phyloP scores from a whole-genome alignment of 345 rosid genomes.

The Stellera chamaejasme region DNA sequence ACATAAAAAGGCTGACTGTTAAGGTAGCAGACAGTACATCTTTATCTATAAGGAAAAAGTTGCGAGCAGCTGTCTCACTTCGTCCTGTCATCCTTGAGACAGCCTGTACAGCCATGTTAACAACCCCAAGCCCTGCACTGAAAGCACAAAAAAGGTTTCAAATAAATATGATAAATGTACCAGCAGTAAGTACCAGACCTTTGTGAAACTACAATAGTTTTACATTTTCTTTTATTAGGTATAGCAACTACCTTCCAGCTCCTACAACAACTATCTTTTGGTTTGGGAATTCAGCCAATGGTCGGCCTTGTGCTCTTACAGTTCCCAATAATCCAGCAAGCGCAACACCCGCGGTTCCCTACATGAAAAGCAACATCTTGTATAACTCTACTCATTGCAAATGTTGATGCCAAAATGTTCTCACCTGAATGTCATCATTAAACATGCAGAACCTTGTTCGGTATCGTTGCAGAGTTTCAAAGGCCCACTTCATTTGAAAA shows the following conservation, averaged over 20 bases:
- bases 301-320: slow-evolving; percentile 89
- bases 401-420: slow-evolving; percentile 1
- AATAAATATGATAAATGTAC: slow-evolving; percentile 7
- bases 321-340: slow-evolving; percentile 92
- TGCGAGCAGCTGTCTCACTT: slow-evolving; percentile 36
- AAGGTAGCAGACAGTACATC: slow-evolving; percentile 44
- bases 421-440: slow-evolving; percentile 96
- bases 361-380: slow-evolving; percentile 15
- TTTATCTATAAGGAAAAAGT: slow-evolving; percentile 79
- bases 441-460: slow-evolving; percentile 90
- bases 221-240: not conserved
- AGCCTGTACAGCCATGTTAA: slow-evolving; percentile 69
- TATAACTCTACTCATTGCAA: slow-evolving; percentile 1
- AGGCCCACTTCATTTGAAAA: slow-evolving; percentile 99
- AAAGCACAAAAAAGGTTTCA: slow-evolving; percentile 17
- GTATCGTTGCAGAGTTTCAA: slow-evolving; percentile 84
- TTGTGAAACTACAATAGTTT: not conserved
- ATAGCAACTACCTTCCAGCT: slow-evolving; percentile 82
- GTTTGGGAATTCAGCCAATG: slow-evolving; percentile 69
- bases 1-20: not conserved
- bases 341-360: slow-evolving; percentile 99
- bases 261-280: slow-evolving; percentile 99
- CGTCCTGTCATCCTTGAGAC: slow-evolving; percentile 72
- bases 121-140: slow-evolving; percentile 99
- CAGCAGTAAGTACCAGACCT: slow-evolving; percentile 2